Evolutionary conservation across 345 rosid species (phyloP).

Genomic region (Camelina sativa): DNA sequence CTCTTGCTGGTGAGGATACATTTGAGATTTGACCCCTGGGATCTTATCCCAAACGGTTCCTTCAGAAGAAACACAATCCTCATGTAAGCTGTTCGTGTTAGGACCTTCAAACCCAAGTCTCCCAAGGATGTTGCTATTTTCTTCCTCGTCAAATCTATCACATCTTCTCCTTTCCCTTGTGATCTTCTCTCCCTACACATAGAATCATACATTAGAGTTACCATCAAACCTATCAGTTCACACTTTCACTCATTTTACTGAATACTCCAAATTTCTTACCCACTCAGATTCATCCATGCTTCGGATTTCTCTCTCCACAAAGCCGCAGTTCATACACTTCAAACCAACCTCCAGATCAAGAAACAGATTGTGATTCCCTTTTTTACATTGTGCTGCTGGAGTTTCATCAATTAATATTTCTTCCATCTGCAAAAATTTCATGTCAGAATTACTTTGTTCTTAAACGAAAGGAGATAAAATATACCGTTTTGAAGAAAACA

Average conservation of each 20-base stretch:
- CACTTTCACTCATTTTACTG: neutral
- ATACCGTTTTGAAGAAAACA: conserved; percentile 10
- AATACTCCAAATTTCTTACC: conserved; percentile 36
- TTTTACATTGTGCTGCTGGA: conserved; percentile 32
- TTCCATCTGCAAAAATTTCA: conserved; percentile 33
- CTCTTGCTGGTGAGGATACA: conserved; percentile 75
- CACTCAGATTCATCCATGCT: conserved; percentile 30
- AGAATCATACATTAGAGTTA: conserved; percentile 12
- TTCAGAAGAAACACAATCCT: conserved; percentile 18
- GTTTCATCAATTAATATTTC: conserved; percentile 30
- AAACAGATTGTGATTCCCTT: conserved; percentile 47
- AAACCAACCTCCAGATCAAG: conserved; percentile 59
- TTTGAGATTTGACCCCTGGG: conserved; percentile 53
- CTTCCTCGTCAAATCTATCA: conserved; percentile 38
- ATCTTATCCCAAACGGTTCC: conserved; percentile 77
- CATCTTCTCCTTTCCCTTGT: conserved; percentile 30
- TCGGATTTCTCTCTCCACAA: conserved; percentile 47
- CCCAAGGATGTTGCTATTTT: conserved; percentile 21
- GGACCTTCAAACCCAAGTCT: conserved; percentile 24
- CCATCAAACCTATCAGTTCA: conserved; percentile 14
- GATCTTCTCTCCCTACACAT: conserved; percentile 35
- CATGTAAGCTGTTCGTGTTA: conserved; percentile 24
- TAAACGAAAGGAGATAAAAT: neutral
- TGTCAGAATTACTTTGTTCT: conserved; percentile 11
- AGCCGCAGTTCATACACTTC: conserved; percentile 50